Percentiles rank a stretch among this genome's conserved stretches.
phyloP scores from a whole-genome alignment of 1,284 basidiomycete species.

The Megacollybia platyphylla region DNA sequence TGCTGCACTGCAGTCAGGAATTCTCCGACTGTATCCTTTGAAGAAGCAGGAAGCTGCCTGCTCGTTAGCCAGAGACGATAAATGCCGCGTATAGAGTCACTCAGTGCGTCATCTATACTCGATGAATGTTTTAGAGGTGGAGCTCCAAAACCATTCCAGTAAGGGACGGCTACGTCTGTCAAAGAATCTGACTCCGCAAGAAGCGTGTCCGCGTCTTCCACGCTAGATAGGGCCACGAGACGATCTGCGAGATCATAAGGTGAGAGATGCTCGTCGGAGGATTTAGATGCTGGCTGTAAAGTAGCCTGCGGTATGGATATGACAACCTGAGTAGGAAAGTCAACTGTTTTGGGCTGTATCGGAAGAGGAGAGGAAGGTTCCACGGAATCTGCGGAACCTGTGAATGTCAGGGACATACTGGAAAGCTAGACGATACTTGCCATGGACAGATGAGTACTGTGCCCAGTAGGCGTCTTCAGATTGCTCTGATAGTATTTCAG shows the following conservation, averaged over 20 bases:
- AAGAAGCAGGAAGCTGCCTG: background rate
- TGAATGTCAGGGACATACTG: constrained; percentile 4
- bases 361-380: constrained; percentile 24
- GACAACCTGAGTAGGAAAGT: background rate
- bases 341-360: background rate
- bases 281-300: background rate
- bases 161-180: background rate
- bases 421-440: constrained; percentile 20
- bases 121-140: background rate
- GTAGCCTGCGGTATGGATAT: background rate
- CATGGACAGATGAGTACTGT: constrained; percentile 54
- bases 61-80: background rate
- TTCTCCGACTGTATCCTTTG: background rate
- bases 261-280: background rate
- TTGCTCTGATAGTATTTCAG: constrained; percentile 15
- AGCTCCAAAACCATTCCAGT: constrained; percentile 2
- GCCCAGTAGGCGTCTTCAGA: constrained; percentile 67
- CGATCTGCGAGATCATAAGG: constrained; percentile 1
- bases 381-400: constrained; percentile 40
- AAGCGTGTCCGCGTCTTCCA: background rate
- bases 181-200: background rate
- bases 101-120: background rate
- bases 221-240: background rate
- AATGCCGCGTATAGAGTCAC: background rate
- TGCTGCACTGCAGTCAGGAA: background rate